Conservation (phyloP, 169 alveolate genomes). For the Babesia divergens region DNA sequence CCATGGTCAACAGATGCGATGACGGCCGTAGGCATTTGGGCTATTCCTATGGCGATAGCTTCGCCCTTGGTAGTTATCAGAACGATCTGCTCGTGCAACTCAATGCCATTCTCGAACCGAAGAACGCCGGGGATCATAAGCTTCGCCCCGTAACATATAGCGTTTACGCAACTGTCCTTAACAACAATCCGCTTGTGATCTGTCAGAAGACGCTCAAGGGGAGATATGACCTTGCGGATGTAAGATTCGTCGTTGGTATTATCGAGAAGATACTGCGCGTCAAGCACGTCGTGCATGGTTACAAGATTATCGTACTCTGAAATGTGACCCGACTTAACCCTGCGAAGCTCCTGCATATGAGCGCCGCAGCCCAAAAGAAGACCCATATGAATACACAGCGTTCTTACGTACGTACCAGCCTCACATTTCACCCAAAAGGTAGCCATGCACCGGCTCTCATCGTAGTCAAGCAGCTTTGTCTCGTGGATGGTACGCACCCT, state of each 20-base stretch:
- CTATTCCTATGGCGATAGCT: conserved; percentile 98
- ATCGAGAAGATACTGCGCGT: conserved; percentile 93
- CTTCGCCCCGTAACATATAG: conserved; percentile 99
- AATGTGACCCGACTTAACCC: conserved; percentile 96
- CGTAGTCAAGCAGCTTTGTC: conserved; percentile 95
- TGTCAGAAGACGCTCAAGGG: conserved; percentile 94
- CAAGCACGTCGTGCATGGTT: conserved; percentile 99
- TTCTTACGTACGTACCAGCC: conserved; percentile 99
- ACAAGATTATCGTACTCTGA: conserved; percentile 96
- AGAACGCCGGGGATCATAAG: conserved; percentile 98
- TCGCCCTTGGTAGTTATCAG: conserved; percentile 99
- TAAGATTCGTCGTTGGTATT: conserved; percentile 94
- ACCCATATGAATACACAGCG: conserved; percentile 99
- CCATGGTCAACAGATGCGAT: conserved; percentile 99
- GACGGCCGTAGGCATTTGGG: conserved; percentile 99
- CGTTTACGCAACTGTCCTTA: conserved; percentile 98
- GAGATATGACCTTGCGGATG: conserved; percentile 94
- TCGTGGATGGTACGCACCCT: conserved; percentile 98
- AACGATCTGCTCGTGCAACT: conserved; percentile 94
- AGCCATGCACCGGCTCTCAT: conserved; percentile 92
- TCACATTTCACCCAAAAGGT: conserved; percentile 98
- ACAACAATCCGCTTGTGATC: conserved; percentile 96
- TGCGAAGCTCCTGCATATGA: conserved; percentile 99
- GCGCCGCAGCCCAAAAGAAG: conserved; percentile 98
- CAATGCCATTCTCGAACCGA: conserved; percentile 96